A percentile compares a stretch with the other conserved stretches of the same genome.
phyloP scores from a whole-genome alignment of 371 early-diverging fungal species.

The Fennellomyces sp. region DNA sequence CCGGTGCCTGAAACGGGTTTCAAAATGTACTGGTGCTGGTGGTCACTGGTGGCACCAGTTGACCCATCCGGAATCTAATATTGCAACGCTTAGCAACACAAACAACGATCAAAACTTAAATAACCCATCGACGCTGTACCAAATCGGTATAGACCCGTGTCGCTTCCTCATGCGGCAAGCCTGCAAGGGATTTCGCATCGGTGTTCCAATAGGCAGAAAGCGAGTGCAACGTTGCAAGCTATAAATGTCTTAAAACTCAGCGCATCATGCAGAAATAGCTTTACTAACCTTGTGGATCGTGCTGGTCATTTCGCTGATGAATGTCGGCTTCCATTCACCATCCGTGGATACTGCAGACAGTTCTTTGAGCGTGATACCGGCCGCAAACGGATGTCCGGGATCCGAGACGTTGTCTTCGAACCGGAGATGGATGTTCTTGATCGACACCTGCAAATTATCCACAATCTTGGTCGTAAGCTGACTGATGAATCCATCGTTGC shows the following conservation, averaged over 20 bases:
- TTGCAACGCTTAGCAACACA: neutral
- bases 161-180: conserved; percentile 37
- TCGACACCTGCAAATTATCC: conserved; percentile 87
- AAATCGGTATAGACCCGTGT: conserved; percentile 26
- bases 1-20: conserved; percentile 86
- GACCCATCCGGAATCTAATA: conserved; percentile 40
- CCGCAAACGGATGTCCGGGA: conserved; percentile 70
- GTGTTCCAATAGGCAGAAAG: conserved; percentile 85
- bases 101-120: neutral
- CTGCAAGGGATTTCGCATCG: conserved; percentile 55
- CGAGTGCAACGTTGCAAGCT: conserved; percentile 68
- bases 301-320: conserved; percentile 65
- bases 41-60: conserved; percentile 3
- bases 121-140: conserved; percentile 14
- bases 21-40: conserved; percentile 68
- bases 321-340: conserved; percentile 71
- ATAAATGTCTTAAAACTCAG: neutral
- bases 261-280: neutral
- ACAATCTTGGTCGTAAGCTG: conserved; percentile 82
- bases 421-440: conserved; percentile 85
- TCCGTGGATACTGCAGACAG: conserved; percentile 85
- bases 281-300: conserved; percentile 71
- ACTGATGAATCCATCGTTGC: conserved; percentile 62
- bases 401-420: conserved; percentile 79
- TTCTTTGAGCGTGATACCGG: conserved; percentile 79